Evolutionary conservation across 164 flowering plant genomes (phyloP).

Genomic region (Chimonanthus salicifolius): DNA sequence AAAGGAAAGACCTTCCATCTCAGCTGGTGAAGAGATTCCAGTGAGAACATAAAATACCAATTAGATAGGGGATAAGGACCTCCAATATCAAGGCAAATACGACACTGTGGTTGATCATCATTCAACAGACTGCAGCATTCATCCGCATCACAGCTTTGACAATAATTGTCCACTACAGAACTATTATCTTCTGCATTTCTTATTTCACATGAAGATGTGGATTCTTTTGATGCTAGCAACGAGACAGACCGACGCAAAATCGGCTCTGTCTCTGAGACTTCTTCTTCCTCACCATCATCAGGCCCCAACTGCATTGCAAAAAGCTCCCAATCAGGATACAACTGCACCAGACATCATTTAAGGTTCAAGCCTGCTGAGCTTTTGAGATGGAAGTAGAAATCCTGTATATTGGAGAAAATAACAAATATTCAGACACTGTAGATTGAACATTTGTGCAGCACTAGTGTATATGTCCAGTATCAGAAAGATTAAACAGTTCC

Average conservation of each 20-base stretch:
- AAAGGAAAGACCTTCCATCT: conserved; percentile 3
- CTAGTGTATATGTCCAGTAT: too few species aligned
- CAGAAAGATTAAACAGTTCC: too few species aligned
- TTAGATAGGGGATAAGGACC: conserved; percentile 34
- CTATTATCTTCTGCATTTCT: conserved; percentile 32
- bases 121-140: conserved; percentile 48
- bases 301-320: conserved; percentile 62
- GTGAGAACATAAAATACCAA: conserved; percentile 10
- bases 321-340: conserved; percentile 17
- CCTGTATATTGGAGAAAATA: conserved; percentile 25
- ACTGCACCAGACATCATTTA: conserved; percentile 26
- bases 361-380: conserved; percentile 21
- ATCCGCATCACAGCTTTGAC: conserved; percentile 34
- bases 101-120: conserved; percentile 78
- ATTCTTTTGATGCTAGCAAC: conserved; percentile 28
- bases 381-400: conserved; percentile 25
- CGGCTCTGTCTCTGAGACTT: conserved; percentile 63
- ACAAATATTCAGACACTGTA: background rate
- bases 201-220: conserved; percentile 61
- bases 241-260: conserved; percentile 35
- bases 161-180: conserved; percentile 26
- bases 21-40: conserved; percentile 2
- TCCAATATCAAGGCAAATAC: conserved; percentile 92
- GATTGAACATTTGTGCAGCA: too few species aligned
- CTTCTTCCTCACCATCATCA: conserved; percentile 38